phyloP scores from a whole-genome alignment of 148 eudicot species.

The Amaranthus palmeri region DNA sequence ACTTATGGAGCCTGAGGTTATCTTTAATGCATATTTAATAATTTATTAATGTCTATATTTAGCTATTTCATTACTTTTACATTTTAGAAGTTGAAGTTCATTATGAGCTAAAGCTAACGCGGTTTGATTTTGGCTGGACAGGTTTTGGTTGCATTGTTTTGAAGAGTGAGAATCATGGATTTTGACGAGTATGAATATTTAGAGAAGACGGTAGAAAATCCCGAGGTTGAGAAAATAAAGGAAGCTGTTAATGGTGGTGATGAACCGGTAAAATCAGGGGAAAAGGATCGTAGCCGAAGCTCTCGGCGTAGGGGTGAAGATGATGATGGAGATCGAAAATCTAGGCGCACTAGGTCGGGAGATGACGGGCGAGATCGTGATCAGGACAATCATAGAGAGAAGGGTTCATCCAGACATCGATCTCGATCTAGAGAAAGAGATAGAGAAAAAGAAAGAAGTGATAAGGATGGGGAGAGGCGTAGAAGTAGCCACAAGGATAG shows the following conservation, averaged over 20 bases:
- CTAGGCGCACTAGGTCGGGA: conserved; percentile 52
- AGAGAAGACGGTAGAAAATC: conserved; percentile 65
- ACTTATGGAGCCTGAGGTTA: too few relatives aligned
- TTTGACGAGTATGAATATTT: conserved; percentile 76
- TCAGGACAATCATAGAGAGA: conserved; percentile 41
- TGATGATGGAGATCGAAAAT: conserved; percentile 39
- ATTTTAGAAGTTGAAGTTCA: background rate
- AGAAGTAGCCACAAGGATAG: conserved; percentile 35
- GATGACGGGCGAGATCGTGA: conserved; percentile 45
- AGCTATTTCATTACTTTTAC: too few relatives aligned
- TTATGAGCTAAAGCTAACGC: background rate
- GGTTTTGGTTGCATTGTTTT: conserved; percentile 6
- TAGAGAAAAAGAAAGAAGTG: conserved; percentile 34
- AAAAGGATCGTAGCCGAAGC: conserved; percentile 40
- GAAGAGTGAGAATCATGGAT: conserved; percentile 41
- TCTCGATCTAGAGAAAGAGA: conserved; percentile 50
- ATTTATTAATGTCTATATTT: too few relatives aligned
- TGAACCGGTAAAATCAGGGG: conserved; percentile 33
- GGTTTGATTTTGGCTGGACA: background rate
- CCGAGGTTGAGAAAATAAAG: conserved; percentile 37
- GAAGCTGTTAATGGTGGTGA: conserved; percentile 47
- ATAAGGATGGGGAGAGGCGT: conserved; percentile 37
- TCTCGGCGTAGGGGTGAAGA: conserved; percentile 47
- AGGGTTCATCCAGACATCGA: conserved; percentile 41
- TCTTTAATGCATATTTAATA: too few relatives aligned